Evolutionary conservation across 2,329 filamentous ascomycete species (phyloP).

Genomic region (Rhynchosporium secalis): DNA sequence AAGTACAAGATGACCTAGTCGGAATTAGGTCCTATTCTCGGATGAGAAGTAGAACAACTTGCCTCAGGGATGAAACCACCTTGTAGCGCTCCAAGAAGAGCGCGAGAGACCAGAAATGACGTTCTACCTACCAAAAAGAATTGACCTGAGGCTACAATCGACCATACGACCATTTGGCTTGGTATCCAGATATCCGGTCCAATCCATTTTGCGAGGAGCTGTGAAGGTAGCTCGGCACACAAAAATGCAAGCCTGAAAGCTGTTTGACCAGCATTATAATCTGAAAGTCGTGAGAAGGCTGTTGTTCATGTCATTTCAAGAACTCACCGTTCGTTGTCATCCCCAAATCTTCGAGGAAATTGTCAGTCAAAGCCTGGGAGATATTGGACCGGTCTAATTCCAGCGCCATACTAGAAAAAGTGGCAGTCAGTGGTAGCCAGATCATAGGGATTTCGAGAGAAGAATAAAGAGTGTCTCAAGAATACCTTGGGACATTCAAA

Average conservation of each 20-base stretch:
- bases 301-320: background rate
- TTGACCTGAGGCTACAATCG: conserved; percentile 53
- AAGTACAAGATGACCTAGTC: conserved; percentile 57
- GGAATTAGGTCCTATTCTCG: background rate
- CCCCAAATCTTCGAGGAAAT: conserved; percentile 53
- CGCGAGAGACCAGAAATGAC: conserved; percentile 39
- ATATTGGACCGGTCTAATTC: conserved; percentile 63
- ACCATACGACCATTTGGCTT: conserved; percentile 55
- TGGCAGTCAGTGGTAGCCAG: too few species aligned
- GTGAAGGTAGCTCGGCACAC: conserved; percentile 57
- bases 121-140: conserved; percentile 42
- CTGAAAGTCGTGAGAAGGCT: conserved; percentile 29
- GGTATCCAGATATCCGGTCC: conserved; percentile 54
- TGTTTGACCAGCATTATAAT: conserved; percentile 50
- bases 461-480: too few species aligned
- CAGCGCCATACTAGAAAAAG: conserved; percentile 48
- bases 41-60: conserved; percentile 39
- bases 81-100: conserved; percentile 35
- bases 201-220: conserved; percentile 49
- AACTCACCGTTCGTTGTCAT: conserved; percentile 47
- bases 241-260: conserved; percentile 43
- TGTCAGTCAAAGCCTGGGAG: conserved; percentile 54
- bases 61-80: conserved; percentile 61
- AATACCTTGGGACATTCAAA: too few species aligned
- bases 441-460: too few species aligned